phyloP scores from a whole-genome alignment of 148 eudicot genomes.

The Vaccinium macrocarpon region DNA sequence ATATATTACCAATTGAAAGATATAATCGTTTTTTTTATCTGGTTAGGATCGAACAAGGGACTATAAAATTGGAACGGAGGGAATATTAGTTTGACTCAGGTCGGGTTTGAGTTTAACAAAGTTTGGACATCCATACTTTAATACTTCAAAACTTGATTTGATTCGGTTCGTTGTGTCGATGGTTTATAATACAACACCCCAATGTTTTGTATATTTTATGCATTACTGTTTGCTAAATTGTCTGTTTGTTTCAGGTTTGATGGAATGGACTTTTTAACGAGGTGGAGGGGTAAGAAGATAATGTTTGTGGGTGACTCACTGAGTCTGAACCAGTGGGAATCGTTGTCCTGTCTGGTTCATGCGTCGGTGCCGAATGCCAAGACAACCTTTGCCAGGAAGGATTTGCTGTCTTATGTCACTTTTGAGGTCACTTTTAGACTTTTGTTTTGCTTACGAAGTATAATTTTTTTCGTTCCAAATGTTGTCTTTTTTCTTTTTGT shows the following conservation, averaged over 20 bases:
- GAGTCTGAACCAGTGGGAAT: slow-evolving; percentile 89
- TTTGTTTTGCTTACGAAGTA: not conserved
- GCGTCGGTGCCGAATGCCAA: slow-evolving; percentile 65
- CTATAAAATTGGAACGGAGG: too few relatives aligned
- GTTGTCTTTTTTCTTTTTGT: too few relatives aligned
- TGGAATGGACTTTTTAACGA: slow-evolving; percentile 60
- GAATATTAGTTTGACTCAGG: too few relatives aligned
- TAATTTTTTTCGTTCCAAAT: not conserved
- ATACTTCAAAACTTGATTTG: not conserved
- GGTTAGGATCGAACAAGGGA: too few relatives aligned
- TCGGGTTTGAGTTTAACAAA: too few relatives aligned
- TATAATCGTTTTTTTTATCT: too few relatives aligned
- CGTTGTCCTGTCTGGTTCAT: slow-evolving; percentile 75
- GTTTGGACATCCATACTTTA: not conserved
- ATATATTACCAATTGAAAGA: too few relatives aligned
- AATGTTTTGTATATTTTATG: not conserved
- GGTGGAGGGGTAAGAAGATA: slow-evolving; percentile 77
- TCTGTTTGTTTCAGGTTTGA: slow-evolving; percentile 46
- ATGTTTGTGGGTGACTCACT: slow-evolving; percentile 99
- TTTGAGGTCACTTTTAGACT: slow-evolving; percentile 50
- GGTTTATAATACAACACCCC: not conserved
- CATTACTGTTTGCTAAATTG: not conserved
- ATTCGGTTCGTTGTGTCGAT: not conserved
- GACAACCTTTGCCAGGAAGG: slow-evolving; percentile 28
- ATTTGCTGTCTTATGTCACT: slow-evolving; percentile 48